Base-by-base conservation (phyloP, 2,329 filamentous ascomycete species). In the Intubia oerlemansii region DNA sequence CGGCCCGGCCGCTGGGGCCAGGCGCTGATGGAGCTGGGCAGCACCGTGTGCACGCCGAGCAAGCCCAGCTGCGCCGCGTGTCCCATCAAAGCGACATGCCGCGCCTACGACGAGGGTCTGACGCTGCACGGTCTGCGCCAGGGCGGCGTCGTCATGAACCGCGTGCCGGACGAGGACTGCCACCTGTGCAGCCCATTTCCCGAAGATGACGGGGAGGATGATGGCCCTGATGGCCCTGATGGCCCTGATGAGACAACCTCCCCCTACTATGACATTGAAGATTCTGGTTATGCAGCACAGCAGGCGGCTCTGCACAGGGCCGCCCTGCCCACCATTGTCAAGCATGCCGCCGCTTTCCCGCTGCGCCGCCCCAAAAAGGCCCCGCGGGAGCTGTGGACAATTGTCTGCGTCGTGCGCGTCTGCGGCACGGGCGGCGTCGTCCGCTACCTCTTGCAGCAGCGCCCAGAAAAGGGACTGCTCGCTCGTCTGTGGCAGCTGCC, bases 21-120 rank as follows among this genome's bases (percentile, higher is more conserved):
- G 41, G 67, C 62, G 1, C 45, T 73, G 16, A 73, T 73, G 67
- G 67, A 73, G 40, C 50, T 73, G 4, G 67, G 67, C 4, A 70
- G 65, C 36, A 73, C 67, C 0, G 42, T 72, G 2, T 73, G 67
- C 38, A 57, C 56, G 6, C 66, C 67, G 5, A n/a, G n/a, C n/a
- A 62, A 61, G 37, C 67, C 67, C 2, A 58, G 61, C 28, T 73
- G 67, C 37, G 44, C 43, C 3, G 39, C 40, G 2, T 67, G 63
- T 31, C 63, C 63, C 1, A 50, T 67, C 26, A 57, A 47, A 1
- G 42, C 45, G 3, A 63, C 57, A 0, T 67, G 63, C 35, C 56
- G 57, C 5, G 59, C 52, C 0, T 66, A 59, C 37, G 40, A 40
- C 4, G 63, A 67, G 33, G 62, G 60, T 1, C 30, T 47, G 3